Evolutionary conservation across 2,329 filamentous ascomycete genomes (phyloP), one percentile per base, ranked within the genome.

Genomic region (Diaporthe citriasiana): DNA sequence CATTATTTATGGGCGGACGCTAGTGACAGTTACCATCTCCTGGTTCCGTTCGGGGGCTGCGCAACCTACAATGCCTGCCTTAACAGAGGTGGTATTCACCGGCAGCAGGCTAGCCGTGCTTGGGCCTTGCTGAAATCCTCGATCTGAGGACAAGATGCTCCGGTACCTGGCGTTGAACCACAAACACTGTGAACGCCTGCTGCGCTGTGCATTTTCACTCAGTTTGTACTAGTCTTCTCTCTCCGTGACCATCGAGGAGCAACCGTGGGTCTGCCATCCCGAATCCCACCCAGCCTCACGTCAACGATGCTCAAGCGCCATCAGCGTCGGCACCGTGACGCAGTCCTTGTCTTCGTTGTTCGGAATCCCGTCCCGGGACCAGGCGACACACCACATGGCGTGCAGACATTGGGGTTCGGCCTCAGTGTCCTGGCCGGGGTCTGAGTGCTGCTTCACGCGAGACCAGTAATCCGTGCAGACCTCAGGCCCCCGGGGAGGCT

Each of bases 101-200:
- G 63, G 45, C 45, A 51, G 45, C 63, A 53, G 30, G 63, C 63
- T 66, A 51, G 63, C 63, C 63, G 59, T 47, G 59, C 59, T 47
- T 47, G 59, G 66, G 53, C 25, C 40, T 22, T 71, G 42, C 55
- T 60, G 30, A 47, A 27, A 33, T 42, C 19, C n/a, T 51, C 30
- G 45, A n/a, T 30, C 33, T 53, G 33, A 71, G 70, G 73, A 74
- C 27, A 55, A 69, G 55, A 60, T 74, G 73, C 73, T 74, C 70
- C 70, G 73, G 45, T 65, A 27, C 45, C 42, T 69, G 60, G 25
- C 30, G 38, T 35, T 55, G 59, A 10, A 19, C 13, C 42, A 30
- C 42, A 22, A 69, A 27, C 3, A 40, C 42, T 25, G 19, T 33
- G 9, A n/a, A 30, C 25, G 42, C 27, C 17, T 33, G 17, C 9